Conservation (phyloP, 2,329 filamentous ascomycete genomes). For the Fusarium verticillioides region DNA sequence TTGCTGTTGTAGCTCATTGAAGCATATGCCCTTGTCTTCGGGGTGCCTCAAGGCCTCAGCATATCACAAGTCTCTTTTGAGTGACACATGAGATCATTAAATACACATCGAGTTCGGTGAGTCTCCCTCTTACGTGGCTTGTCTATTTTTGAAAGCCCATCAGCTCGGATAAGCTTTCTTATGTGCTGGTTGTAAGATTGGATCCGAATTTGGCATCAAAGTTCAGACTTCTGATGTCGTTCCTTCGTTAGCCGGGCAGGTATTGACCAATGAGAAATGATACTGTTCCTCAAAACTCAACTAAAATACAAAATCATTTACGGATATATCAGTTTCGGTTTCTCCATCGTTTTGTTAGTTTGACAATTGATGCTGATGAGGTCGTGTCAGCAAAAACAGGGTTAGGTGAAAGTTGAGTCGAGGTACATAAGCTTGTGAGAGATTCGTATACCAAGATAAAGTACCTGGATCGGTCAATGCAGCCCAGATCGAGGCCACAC, state of each 20-base stretch:
- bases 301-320: too few species aligned
- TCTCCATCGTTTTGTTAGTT: too few species aligned
- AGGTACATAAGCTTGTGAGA: too few species aligned
- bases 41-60: not conserved
- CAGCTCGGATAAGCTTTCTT: not conserved
- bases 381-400: not conserved
- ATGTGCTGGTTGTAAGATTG: not conserved
- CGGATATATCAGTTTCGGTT: too few species aligned
- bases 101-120: not conserved
- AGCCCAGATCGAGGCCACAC: conserved; percentile 18
- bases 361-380: not conserved
- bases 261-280: too few species aligned
- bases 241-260: too few species aligned
- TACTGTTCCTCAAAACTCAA: too few species aligned
- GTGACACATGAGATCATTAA: not conserved
- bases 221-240: rapidly evolving
- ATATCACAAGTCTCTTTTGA: not conserved
- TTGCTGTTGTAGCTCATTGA: rapidly evolving
- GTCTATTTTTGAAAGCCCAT: too few species aligned
- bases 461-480: not conserved
- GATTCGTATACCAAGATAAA: too few species aligned
- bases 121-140: not conserved
- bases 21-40: rapidly evolving
- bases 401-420: too few species aligned
- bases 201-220: not conserved